These are phyloP conservation scores for Ascochyta lentis DNA, from an alignment of 2,329 filamentous ascomycete species.

Conservation along the genomic window DNA sequence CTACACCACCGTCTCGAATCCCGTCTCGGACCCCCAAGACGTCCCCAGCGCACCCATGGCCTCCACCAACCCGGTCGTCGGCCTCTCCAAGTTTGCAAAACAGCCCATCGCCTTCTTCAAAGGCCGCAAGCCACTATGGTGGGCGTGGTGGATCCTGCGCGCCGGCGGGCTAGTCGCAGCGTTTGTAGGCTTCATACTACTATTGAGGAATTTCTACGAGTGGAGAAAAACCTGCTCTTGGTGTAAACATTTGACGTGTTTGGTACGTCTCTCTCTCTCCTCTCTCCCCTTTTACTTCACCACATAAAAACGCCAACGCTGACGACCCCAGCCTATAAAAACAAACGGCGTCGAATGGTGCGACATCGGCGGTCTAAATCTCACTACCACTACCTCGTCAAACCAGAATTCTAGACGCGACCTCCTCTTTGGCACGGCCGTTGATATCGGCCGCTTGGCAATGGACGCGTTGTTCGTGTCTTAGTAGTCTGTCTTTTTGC, in stretches of 20 bases:
- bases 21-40: conserved; percentile 24
- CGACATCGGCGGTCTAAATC: conserved; percentile 40
- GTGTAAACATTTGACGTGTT: conserved; percentile 94
- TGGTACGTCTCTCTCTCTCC: no score
- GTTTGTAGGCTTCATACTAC: conserved; percentile 81
- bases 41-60: conserved; percentile 14
- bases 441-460: no score
- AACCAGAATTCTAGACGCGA: neutral
- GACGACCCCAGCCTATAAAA: conserved; percentile 24
- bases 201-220: conserved; percentile 91
- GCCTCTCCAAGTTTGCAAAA: conserved; percentile 54
- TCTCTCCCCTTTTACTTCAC: no score
- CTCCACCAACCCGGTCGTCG: conserved; percentile 18
- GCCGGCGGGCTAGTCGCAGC: conserved; percentile 79
- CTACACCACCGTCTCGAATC: conserved; percentile 68
- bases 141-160: conserved; percentile 93
- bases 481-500: no score
- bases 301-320: no score
- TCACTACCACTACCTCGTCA: conserved; percentile 21
- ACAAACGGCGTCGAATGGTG: conserved; percentile 46
- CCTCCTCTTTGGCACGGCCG: no score
- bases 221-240: conserved; percentile 78
- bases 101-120: conserved; percentile 79
- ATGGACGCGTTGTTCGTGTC: no score
- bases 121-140: conserved; percentile 91